Evolutionary conservation across 768 basidiomycete genomes (phyloP).

Genomic region (Nidularia sp.): DNA sequence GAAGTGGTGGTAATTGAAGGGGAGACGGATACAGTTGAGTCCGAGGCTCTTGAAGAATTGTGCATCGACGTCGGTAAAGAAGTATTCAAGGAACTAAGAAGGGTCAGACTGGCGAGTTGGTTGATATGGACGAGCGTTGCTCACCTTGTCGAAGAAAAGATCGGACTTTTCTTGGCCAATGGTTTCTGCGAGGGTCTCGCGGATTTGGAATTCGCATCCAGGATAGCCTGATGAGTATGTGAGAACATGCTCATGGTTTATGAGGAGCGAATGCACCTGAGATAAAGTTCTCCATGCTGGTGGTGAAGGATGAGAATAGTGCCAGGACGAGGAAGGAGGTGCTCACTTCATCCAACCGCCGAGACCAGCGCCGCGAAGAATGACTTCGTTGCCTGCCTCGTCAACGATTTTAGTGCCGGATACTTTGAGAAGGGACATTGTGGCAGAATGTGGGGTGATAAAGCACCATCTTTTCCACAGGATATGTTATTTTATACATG

Average conservation of each 20-base stretch:
- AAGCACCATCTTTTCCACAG: neutral
- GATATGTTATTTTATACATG: too few species aligned
- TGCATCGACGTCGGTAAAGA: slow-evolving; percentile 75
- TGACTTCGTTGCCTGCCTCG: slow-evolving; percentile 49
- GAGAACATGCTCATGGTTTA: neutral
- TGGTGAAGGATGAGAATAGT: slow-evolving; percentile 1
- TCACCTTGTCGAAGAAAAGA: slow-evolving; percentile 82
- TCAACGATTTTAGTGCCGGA: slow-evolving; percentile 60
- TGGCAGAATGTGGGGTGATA: slow-evolving; percentile 6
- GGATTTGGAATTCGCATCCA: slow-evolving; percentile 78
- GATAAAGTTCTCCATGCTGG: slow-evolving; percentile 77
- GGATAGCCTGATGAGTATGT: slow-evolving; percentile 50
- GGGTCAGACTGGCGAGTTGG: neutral
- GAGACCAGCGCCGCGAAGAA: slow-evolving; percentile 71
- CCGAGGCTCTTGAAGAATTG: slow-evolving; percentile 75
- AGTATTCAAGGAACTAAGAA: slow-evolving; percentile 73
- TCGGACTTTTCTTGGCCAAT: slow-evolving; percentile 67
- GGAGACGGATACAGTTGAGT: slow-evolving; percentile 73
- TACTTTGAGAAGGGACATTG: slow-evolving; percentile 53
- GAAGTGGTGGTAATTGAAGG: slow-evolving; percentile 74
- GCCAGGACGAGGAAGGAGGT: slow-evolving; percentile 6
- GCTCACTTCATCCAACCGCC: slow-evolving; percentile 87
- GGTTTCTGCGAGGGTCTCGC: slow-evolving; percentile 59
- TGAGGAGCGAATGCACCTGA: slow-evolving; percentile 37
- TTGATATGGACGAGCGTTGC: neutral